These are phyloP conservation scores for Glaciozyma martinii DNA, from an alignment of 768 basidiomycete species.

Conservation along the genomic window DNA sequence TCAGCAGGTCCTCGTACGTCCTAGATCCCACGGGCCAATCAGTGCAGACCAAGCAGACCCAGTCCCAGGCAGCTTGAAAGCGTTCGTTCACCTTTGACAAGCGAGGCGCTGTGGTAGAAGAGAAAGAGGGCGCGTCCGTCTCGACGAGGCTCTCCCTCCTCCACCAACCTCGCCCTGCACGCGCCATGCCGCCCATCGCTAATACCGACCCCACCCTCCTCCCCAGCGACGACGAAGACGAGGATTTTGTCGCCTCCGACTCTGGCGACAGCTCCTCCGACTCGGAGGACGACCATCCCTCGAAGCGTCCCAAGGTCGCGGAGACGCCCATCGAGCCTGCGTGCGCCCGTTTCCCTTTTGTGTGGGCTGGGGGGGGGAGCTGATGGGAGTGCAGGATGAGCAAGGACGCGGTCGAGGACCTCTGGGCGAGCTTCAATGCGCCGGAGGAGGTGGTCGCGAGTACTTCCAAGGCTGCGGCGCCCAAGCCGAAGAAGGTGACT, in stretches of 20 bases:
- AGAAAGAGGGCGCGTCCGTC: too few species aligned
- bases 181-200: neutral
- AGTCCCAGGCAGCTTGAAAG: too few species aligned
- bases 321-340: neutral
- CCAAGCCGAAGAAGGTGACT: slow-evolving; percentile 46
- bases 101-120: too few species aligned
- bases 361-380: neutral
- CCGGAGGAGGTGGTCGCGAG: neutral
- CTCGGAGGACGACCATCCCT: slow-evolving; percentile 2
- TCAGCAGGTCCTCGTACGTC: too few species aligned
- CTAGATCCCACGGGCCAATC: too few species aligned
- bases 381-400: slow-evolving; percentile 15
- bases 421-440: slow-evolving; percentile 33
- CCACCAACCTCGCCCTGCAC: too few species aligned
- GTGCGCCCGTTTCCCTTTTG: neutral
- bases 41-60: too few species aligned
- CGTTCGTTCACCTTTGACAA: too few species aligned
- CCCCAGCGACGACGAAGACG: slow-evolving; percentile 27
- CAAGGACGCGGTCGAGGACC: slow-evolving; percentile 25
- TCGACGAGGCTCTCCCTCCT: too few species aligned
- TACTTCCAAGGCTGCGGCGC: slow-evolving; percentile 1
- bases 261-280: neutral
- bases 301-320: slow-evolving; percentile 3
- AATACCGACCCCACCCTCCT: slow-evolving; percentile 15
- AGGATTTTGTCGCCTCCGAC: slow-evolving; percentile 9